Conservation (phyloP, 257 asterid genomes). For the Solanum raphanifolium region DNA sequence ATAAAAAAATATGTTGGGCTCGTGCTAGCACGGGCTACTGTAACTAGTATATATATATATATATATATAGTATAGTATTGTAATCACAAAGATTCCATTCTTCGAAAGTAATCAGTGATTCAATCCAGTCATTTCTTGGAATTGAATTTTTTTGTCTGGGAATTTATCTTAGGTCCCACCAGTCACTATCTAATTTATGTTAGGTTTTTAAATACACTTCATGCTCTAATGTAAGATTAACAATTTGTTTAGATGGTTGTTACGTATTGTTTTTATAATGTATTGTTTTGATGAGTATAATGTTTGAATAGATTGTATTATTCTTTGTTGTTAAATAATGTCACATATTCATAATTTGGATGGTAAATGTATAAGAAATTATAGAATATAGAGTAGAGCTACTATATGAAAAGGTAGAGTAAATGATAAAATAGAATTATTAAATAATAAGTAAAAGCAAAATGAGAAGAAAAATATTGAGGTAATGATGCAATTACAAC, state of each 20-base stretch:
- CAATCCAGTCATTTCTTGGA: neutral
- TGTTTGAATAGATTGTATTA: fast-evolving
- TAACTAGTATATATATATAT: neutral
- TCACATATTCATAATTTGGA: fast-evolving
- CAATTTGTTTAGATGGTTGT: neutral
- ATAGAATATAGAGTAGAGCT: fast-evolving
- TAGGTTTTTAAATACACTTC: neutral
- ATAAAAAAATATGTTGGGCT: too few relatives aligned
- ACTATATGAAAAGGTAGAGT: too few relatives aligned
- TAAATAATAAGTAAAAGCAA: neutral
- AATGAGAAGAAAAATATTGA: too few relatives aligned
- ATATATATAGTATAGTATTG: neutral
- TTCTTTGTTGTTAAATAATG: too few relatives aligned
- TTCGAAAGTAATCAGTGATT: neutral
- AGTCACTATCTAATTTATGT: neutral
- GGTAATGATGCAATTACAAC: fast-evolving
- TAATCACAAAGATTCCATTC: neutral
- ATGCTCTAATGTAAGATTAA: too few relatives aligned
- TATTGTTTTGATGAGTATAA: too few relatives aligned
- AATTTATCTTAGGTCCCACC: neutral
- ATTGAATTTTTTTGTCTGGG: neutral
- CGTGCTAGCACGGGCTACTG: too few relatives aligned
- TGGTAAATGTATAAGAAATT: too few relatives aligned
- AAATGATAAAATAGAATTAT: too few relatives aligned
- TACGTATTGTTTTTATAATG: too few relatives aligned